These are phyloP conservation scores for Taiozyma sp. DNA, from an alignment of 1,139 yeast genomes.

Conservation along the genomic window DNA sequence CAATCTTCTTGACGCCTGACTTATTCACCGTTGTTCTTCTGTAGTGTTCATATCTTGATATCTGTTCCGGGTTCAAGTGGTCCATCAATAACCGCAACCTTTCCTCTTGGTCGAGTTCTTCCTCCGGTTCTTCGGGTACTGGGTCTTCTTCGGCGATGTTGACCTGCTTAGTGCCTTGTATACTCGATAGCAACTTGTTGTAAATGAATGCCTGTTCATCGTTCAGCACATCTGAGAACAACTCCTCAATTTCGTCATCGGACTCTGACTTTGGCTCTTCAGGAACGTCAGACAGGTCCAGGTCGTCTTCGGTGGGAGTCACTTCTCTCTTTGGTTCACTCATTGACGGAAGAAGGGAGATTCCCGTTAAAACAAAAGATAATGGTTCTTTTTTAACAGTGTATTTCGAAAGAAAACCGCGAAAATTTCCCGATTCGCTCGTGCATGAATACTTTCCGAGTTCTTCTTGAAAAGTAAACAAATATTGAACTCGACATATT, in stretches of 20 bases:
- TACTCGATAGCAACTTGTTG: slow-evolving; percentile 13
- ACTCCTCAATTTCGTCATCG: slow-evolving; percentile 20
- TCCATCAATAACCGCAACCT: slow-evolving; percentile 63
- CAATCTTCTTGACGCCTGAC: slow-evolving; percentile 75
- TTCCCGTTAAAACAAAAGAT: no score
- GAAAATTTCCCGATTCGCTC: background rate
- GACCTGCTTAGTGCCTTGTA: slow-evolving; percentile 13
- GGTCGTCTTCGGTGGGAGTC: slow-evolving; percentile 11
- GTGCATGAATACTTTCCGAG: background rate
- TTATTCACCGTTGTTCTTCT: slow-evolving; percentile 80
- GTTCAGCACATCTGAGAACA: slow-evolving; percentile 7
- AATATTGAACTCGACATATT: background rate
- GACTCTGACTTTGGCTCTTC: slow-evolving; percentile 15
- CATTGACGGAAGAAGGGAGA: background rate
- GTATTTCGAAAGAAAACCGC: background rate
- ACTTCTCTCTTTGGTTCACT: background rate
- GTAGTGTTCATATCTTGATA: slow-evolving; percentile 84
- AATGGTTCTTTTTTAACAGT: background rate
- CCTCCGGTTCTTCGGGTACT: slow-evolving; percentile 23
- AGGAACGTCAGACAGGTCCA: slow-evolving; percentile 24
- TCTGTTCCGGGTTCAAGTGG: slow-evolving; percentile 75
- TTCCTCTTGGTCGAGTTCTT: slow-evolving; percentile 42
- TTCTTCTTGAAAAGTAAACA: background rate
- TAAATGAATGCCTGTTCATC: slow-evolving; percentile 18
- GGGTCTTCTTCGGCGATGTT: slow-evolving; percentile 14